These are phyloP conservation scores for Coprinellus aureogranulatus DNA, from an alignment of 768 basidiomycete genomes.

Conservation along the genomic window DNA sequence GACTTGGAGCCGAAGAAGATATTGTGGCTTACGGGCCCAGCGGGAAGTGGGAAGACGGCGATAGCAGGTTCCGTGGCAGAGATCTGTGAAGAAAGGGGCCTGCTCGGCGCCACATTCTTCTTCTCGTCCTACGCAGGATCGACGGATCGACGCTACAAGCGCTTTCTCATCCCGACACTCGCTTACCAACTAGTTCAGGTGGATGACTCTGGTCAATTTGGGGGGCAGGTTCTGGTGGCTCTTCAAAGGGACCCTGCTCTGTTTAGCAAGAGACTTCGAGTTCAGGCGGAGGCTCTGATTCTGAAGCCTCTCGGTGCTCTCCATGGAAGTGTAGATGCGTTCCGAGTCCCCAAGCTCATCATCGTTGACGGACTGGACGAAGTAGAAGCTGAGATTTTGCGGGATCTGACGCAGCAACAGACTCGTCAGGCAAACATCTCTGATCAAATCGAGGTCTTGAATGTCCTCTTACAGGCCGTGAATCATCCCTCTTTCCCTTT, in stretches of 20 bases:
- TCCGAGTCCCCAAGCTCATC: neutral
- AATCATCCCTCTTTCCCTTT: constrained; percentile 1
- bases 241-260: neutral
- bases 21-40: constrained; percentile 9
- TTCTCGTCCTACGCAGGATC: constrained; percentile 4
- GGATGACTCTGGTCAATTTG: neutral
- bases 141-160: neutral
- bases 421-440: neutral
- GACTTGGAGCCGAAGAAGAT: neutral
- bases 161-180: neutral
- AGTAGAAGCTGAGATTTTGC: neutral
- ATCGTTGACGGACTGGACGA: constrained; percentile 14
- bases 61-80: constrained; percentile 8
- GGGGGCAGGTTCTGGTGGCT: neutral
- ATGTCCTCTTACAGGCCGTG: neutral
- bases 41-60: constrained; percentile 12
- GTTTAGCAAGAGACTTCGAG: neutral
- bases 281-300: neutral
- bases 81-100: neutral
- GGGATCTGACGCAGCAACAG: neutral
- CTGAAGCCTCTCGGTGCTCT: neutral
- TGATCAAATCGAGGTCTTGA: constrained; percentile 2
- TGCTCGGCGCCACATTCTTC: constrained; percentile 10
- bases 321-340: neutral
- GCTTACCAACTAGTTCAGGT: neutral